Evolutionary conservation across 176 grass and related monocot genomes (phyloP).

Genomic region (Triticum aestivum): IWGSC_CS_RefSeq_v2.1 NC_057797.1:663286242-663286741

Average conservation of each 20-base stretch:
- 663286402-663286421: background rate
- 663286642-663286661: background rate
- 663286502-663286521: background rate
- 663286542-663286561: background rate
- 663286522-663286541: background rate
- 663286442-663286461: background rate
- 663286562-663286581: constrained; percentile 19
- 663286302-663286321: background rate
- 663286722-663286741: constrained; percentile 20
- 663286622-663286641: constrained; percentile 8
- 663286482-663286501: background rate
- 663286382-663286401: background rate
- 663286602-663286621: background rate
- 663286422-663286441: background rate
- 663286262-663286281: too few relatives aligned
- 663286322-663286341: too few relatives aligned
- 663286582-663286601: constrained; percentile 41
- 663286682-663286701: background rate
- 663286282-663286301: background rate
- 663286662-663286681: constrained; percentile 16
- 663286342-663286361: background rate
- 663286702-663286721: background rate
- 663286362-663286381: background rate
- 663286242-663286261: constrained; percentile 50
- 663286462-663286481: background rate